Percentiles rank a stretch among this genome's conserved stretches.
Conservation (phyloP, 1,284 basidiomycete species). For the Cryptococcus sp. region DNA sequence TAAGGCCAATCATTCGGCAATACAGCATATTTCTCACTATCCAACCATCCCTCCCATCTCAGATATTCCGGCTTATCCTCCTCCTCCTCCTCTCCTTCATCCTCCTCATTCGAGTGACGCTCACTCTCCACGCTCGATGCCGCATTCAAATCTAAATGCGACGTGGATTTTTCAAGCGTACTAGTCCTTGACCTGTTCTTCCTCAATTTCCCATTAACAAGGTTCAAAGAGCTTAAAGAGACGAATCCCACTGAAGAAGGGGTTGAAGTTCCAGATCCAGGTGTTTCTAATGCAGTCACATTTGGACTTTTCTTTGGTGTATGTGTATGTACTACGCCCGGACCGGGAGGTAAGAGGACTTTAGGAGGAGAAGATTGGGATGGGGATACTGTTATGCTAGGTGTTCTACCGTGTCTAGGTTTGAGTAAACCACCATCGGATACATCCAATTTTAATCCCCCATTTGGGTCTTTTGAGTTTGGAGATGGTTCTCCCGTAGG, state of each 20-base stretch:
- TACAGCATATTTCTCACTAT: slow-evolving; percentile 36
- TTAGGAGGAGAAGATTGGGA: not conserved
- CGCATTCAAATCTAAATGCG: not conserved
- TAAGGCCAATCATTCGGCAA: slow-evolving; percentile 49
- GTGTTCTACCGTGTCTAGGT: not conserved
- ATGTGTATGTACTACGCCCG: no score
- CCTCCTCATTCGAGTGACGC: not conserved
- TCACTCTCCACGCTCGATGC: not conserved
- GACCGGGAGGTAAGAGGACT: not conserved
- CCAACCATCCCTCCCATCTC: slow-evolving; percentile 24
- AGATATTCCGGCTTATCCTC: slow-evolving; percentile 25
- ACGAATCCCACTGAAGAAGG: slow-evolving; percentile 29
- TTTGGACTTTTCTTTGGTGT: not conserved
- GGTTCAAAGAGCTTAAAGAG: slow-evolving; percentile 14
- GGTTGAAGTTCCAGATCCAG: slow-evolving; percentile 19
- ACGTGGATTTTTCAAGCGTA: not conserved
- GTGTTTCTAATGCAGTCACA: not conserved
- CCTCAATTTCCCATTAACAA: slow-evolving; percentile 15
- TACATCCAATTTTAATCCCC: not conserved
- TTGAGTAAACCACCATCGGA: not conserved
- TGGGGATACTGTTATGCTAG: not conserved
- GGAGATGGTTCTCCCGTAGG: not conserved
- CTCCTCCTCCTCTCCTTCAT: slow-evolving; percentile 15
- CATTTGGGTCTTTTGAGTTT: not conserved
- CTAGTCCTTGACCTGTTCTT: slow-evolving; percentile 1